Evolutionary conservation across 495 filamentous ascomycete genomes (phyloP).

Genomic region (Platismatia glauca): DNA sequence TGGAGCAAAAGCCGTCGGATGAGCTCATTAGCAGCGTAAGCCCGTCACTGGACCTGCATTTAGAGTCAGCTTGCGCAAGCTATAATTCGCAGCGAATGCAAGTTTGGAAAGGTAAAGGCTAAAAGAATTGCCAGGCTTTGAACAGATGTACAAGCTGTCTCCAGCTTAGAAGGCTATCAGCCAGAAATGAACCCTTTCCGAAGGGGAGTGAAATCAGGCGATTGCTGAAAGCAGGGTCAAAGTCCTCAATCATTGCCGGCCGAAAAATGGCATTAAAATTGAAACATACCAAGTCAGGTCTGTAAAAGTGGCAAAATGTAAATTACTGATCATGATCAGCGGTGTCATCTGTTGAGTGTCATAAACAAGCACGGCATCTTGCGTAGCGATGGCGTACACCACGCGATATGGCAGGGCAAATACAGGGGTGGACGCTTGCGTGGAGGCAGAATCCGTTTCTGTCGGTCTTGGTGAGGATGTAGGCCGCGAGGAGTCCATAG

Average conservation of each 20-base stretch:
- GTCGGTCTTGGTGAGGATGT: conserved; percentile 45
- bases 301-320: conserved; percentile 95
- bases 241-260: background rate
- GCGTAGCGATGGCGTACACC: conserved; percentile 93
- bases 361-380: conserved; percentile 92
- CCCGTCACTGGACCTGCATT: conserved; percentile 80
- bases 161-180: background rate
- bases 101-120: background rate
- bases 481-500: conserved; percentile 27
- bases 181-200: background rate
- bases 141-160: background rate
- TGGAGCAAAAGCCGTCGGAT: conserved; percentile 95
- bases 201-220: background rate
- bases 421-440: conserved; percentile 52
- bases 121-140: background rate
- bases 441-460: conserved; percentile 44
- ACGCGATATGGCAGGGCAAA: conserved; percentile 88
- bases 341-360: conserved; percentile 96
- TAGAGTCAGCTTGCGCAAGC: conserved; percentile 6
- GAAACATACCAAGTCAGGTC: conserved; percentile 80
- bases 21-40: conserved; percentile 89
- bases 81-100: background rate
- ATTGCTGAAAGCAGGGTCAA: background rate
- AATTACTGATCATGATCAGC: conserved; percentile 84
- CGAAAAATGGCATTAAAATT: background rate